Base-by-base conservation (phyloP, 2,329 filamentous ascomycete species). In the Fusarium anthophilum region DNA sequence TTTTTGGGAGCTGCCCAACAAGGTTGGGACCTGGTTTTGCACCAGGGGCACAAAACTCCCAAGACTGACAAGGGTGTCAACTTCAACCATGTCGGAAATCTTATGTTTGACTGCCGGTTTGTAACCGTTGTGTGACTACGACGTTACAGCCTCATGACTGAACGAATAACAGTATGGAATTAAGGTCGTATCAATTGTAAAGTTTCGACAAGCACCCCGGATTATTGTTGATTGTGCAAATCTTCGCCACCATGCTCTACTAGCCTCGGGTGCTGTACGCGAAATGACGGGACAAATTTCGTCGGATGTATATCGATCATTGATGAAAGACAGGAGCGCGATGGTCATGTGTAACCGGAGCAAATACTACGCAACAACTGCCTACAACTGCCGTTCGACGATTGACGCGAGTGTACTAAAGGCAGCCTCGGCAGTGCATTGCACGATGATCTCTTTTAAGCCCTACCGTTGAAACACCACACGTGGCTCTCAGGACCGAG, bases 91-190 rank as follows among this genome's bases (percentile, higher is more conserved):
- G 45, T 41, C 51, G 51, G 39, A 63, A 70, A 66, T 65, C 43
- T 54, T 59, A 55, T 60, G 59, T 45, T 50, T 53, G 37, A 66
- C 51, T 70, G 53, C 67, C 66, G 66, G 59, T 28, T 59, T 70
- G 37, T 50, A 41, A 30, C 51, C 24, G n/a, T 41, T 55, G 51
- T 41, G 14, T 37, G 35, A 41, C 32, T 37, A 41, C 47, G 38
- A 59, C 30, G 28, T 70, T 30, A 28, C 53, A 60, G 66, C 43
- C 48, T 70, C 41, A 70, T 32, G 44, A 30, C 28, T 28, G 43
- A 50, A 50, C 37, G 37, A 44, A 51, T 39, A 26, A 26, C 30
- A 26, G 15, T 35, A 41, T 48, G n/a, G 38, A n/a, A 45, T 18
- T 30, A 56, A 30, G 44, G 32, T 22, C n/a, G 38, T 51, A 53